Evolutionary conservation across 129 eudicot genomes (phyloP).

Genomic region (Logfia minima): DNA sequence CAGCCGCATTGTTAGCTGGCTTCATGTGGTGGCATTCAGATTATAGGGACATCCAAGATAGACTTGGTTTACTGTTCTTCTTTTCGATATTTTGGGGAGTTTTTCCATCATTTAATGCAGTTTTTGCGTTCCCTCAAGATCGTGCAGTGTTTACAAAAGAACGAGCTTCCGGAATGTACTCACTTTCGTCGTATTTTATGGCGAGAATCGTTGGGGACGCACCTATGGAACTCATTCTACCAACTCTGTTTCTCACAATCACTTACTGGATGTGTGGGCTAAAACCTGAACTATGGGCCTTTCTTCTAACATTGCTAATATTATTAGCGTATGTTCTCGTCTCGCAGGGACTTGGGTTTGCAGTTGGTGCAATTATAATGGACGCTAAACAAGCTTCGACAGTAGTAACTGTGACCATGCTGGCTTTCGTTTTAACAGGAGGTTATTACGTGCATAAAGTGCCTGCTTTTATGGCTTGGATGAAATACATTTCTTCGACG

Average conservation of each 20-base stretch:
- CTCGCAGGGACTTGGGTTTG: conserved; percentile 87
- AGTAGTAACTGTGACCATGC: conserved; percentile 77
- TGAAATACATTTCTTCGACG: conserved; percentile 72
- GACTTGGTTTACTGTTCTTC: conserved; percentile 84
- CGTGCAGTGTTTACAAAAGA: conserved; percentile 74
- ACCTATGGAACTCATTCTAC: conserved; percentile 92
- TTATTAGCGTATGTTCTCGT: conserved; percentile 73
- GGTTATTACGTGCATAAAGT: conserved; percentile 89
- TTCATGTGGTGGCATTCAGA: conserved; percentile 97
- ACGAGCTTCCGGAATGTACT: conserved; percentile 91
- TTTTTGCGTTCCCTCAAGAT: conserved; percentile 93
- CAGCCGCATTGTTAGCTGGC: conserved; percentile 77
- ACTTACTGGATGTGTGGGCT: conserved; percentile 93
- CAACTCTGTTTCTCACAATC: conserved; percentile 60
- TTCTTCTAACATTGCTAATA: conserved; percentile 53
- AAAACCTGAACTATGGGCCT: conserved; percentile 58
- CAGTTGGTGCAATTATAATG: conserved; percentile 87
- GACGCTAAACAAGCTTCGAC: conserved; percentile 91
- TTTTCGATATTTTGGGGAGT: conserved; percentile 95
- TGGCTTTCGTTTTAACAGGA: conserved; percentile 83
- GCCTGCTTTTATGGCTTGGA: conserved; percentile 71
- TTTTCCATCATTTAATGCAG: conserved; percentile 77
- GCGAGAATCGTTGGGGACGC: conserved; percentile 74
- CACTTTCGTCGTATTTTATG: conserved; percentile 81
- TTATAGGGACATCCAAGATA: conserved; percentile 66